These are phyloP conservation scores for Trypanosoma lewisi DNA, from an alignment of 208 protist genomes.

Conservation along the genomic window DNA sequence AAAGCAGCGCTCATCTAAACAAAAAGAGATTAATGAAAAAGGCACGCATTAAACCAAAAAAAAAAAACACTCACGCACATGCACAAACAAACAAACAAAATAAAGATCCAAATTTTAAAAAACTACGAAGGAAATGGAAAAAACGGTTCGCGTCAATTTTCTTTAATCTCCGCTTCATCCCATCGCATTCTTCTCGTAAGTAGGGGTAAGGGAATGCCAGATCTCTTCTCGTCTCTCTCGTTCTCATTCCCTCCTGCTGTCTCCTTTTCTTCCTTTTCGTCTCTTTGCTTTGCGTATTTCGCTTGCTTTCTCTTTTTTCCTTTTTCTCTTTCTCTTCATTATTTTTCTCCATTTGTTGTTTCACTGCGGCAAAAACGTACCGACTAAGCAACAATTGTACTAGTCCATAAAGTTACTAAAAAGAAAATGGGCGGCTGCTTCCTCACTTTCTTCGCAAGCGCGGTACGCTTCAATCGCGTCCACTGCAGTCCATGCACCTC, in stretches of 20 bases:
- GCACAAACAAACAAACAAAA: too few species aligned
- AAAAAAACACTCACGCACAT: too few species aligned
- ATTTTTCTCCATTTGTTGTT: slow-evolving; percentile 20
- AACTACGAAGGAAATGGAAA: too few species aligned
- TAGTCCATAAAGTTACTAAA: slow-evolving; percentile 47
- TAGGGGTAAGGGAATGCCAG: not conserved
- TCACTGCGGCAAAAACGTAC: slow-evolving; percentile 3
- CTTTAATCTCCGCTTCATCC: too few species aligned
- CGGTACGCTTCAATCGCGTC: slow-evolving; percentile 73
- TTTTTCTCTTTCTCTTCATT: not conserved
- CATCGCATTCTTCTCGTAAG: too few species aligned
- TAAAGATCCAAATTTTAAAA: too few species aligned
- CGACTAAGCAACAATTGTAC: slow-evolving; percentile 2
- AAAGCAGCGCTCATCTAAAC: too few species aligned
- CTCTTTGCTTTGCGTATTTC: too few species aligned
- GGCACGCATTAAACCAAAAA: too few species aligned
- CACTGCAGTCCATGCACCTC: slow-evolving; percentile 74
- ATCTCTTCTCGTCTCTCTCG: not conserved
- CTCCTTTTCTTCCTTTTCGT: not conserved
- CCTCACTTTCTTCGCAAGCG: slow-evolving; percentile 60
- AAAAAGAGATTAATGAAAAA: too few species aligned
- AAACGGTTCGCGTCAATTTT: too few species aligned
- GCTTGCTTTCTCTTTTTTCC: not conserved
- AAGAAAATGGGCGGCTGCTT: slow-evolving; percentile 77
- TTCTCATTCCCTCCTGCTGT: not conserved